Base-by-base conservation (phyloP, 2,329 filamentous ascomycete genomes). In the Didymella sp. region DNA sequence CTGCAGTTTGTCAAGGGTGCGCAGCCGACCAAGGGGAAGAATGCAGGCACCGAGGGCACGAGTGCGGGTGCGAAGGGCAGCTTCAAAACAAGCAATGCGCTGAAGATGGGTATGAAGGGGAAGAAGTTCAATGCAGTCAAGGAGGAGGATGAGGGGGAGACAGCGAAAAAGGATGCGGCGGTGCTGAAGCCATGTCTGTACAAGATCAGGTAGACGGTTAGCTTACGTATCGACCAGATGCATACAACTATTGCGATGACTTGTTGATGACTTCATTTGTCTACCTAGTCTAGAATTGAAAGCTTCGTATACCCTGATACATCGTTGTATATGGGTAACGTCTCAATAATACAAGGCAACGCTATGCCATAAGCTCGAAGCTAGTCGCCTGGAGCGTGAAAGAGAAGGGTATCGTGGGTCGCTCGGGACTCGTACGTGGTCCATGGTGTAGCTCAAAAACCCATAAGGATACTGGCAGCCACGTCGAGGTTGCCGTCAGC, bases 141-240 rank as follows among this genome's bases (percentile, higher is more conserved):
- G 21, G 79, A 82, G 7, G 81, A 81, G 51, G 80, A 81, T 25
- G 84, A 82, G 30, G 84, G 83, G 17, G 78, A 85, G 55, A 80
- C 82, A 44, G 82, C 82, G 1, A 83, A 87, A 58, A 84, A 85
- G 60, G 86, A 88, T 63, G 82, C 82, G 5, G 87, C 89, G 64
- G 91, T 94, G 53, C 77, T 99, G 67, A 98, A 98, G 81, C 95
- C 95, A 17, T 98, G 95, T 79, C 87, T 98, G 60, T 98, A 98
- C 78, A 98, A 98, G 81, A 85, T 93, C 65, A 85, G 94, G 68
- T 96, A 82, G 45, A 25, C 4, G 9, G 8, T 8, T 19, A 22
- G 15, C 9, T 4, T 8, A 19, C 15, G 15, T 7, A 13, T 7
- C 17, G 4, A 8, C 41, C 28, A 25, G 11, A 11, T n/a, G n/a